Percentiles rank a stretch among this genome's conserved stretches.
Evolutionary conservation across 768 basidiomycete genomes (phyloP).

Genomic region (Cystofilobasidium ferigula): DNA sequence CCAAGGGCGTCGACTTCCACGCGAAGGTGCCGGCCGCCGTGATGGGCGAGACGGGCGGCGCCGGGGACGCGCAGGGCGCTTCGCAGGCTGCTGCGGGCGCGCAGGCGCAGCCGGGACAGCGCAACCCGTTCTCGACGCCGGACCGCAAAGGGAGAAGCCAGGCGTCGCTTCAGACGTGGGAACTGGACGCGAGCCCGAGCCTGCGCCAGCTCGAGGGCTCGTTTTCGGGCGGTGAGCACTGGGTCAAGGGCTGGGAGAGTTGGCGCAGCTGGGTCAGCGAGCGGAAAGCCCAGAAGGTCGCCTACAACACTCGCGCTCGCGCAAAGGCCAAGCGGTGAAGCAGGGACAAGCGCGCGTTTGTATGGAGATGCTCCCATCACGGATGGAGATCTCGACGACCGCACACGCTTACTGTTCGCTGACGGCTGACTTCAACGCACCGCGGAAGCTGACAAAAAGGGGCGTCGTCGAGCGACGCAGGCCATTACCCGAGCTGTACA

Average conservation of each 20-base stretch:
- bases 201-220: slow-evolving; percentile 9
- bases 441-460: too few species aligned
- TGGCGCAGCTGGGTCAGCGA: slow-evolving; percentile 1
- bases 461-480: too few species aligned
- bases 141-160: neutral
- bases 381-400: too few species aligned
- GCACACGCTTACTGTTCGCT: too few species aligned
- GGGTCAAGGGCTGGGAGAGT: slow-evolving; percentile 20
- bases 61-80: too few species aligned
- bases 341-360: too few species aligned
- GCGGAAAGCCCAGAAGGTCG: slow-evolving; percentile 1
- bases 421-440: too few species aligned
- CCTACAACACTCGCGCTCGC: too few species aligned
- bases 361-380: too few species aligned
- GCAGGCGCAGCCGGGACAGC: too few species aligned
- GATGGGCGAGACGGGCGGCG: neutral
- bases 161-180: neutral
- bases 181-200: slow-evolving; percentile 2
- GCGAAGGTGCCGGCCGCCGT: neutral
- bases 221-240: slow-evolving; percentile 14
- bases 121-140: neutral
- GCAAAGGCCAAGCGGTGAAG: neutral
- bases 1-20: neutral
- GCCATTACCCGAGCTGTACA: too few species aligned
- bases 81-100: too few species aligned